A percentile compares a stretch with the other conserved stretches of the same genome.
Conservation (phyloP, 2,329 filamentous ascomycete species). For the Colletotrichum viniferum region DNA sequence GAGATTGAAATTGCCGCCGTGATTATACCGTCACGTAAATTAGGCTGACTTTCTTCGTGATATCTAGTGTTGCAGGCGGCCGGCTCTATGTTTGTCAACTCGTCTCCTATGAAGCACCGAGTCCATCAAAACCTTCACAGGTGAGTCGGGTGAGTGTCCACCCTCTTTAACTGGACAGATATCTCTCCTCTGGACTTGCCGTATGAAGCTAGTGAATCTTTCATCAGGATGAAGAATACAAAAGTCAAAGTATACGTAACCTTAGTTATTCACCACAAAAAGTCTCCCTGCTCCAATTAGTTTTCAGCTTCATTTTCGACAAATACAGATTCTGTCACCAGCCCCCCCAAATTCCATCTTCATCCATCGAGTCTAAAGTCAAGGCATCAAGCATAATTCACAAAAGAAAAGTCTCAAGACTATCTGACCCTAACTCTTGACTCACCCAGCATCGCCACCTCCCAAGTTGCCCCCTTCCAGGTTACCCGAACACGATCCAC, state of each 20-base stretch:
- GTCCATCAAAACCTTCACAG: neutral
- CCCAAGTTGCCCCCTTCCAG: no score
- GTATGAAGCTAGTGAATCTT: neutral
- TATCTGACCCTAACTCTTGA: no score
- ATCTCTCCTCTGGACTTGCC: neutral
- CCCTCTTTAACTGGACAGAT: neutral
- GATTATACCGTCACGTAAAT: neutral
- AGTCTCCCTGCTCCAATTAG: neutral
- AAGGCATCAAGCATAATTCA: neutral
- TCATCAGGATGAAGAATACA: neutral
- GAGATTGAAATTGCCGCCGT: neutral
- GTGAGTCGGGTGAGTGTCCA: neutral
- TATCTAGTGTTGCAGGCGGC: neutral
- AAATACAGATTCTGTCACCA: neutral
- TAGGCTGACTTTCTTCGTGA: neutral
- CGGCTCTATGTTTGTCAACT: neutral
- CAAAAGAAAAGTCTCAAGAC: rapidly evolving
- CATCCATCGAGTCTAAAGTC: neutral
- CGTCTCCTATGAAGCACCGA: neutral
- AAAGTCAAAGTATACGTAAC: neutral
- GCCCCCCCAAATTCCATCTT: neutral
- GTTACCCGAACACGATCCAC: no score
- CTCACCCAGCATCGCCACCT: no score
- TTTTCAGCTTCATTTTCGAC: rapidly evolving
- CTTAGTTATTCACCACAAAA: neutral